phyloP scores from a whole-genome alignment of 495 filamentous ascomycete species.

The Penicillium coprophilum region DNA sequence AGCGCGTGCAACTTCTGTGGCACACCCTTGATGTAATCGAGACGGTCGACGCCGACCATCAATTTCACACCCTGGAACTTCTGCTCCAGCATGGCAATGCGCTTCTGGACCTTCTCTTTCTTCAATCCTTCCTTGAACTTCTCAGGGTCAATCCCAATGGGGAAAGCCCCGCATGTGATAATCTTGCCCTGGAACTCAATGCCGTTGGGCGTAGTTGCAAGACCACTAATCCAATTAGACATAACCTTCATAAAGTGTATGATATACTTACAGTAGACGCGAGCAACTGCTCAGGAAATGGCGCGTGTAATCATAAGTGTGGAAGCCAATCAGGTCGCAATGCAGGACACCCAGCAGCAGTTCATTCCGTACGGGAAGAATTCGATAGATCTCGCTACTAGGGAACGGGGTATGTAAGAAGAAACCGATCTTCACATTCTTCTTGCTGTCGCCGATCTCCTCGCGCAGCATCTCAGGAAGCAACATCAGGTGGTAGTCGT shows the following conservation, averaged over 20 bases:
- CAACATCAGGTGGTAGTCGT: conserved; percentile 98
- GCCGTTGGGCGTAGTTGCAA: conserved; percentile 82
- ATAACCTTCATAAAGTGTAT: background rate
- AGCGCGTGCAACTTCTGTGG: conserved; percentile 95
- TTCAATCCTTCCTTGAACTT: conserved; percentile 88
- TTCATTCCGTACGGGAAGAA: conserved; percentile 87
- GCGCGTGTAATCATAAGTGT: conserved; percentile 93
- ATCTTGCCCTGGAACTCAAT: conserved; percentile 82
- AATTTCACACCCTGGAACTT: conserved; percentile 96
- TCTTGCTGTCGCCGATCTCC: conserved; percentile 68
- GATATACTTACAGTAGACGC: conserved; percentile 68
- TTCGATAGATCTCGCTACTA: conserved; percentile 95
- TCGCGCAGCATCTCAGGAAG: conserved; percentile 91
- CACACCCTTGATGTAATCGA: conserved; percentile 98
- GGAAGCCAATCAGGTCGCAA: conserved; percentile 93
- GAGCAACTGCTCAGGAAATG: conserved; percentile 95
- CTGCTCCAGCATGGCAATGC: conserved; percentile 78
- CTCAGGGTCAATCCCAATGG: conserved; percentile 95
- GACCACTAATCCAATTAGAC: conserved; percentile 49
- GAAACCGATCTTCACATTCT: conserved; percentile 94
- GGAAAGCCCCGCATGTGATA: conserved; percentile 87
- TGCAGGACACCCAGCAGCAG: conserved; percentile 81
- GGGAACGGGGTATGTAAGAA: conserved; percentile 98
- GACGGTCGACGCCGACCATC: conserved; percentile 91
- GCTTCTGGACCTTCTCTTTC: conserved; percentile 80